Percentiles rank a stretch among this genome's conserved stretches.
These are phyloP conservation scores for Globisporangium sylvaticum DNA, from an alignment of 352 stramenopile species.

Conservation along the genomic window DNA sequence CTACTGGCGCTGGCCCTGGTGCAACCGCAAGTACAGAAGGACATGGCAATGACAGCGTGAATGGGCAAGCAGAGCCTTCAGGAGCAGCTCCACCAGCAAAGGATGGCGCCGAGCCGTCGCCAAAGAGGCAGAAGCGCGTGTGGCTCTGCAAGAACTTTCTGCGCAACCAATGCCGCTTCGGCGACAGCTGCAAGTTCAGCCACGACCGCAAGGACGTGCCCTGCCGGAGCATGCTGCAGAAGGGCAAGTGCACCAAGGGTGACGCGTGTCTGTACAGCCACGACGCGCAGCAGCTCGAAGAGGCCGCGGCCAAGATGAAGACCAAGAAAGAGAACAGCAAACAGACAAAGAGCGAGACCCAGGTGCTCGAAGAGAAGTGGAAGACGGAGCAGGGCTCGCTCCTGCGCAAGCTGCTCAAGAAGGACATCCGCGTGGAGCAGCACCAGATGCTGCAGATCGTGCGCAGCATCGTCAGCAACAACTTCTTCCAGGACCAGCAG, in stretches of 20 bases:
- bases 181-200: conserved; percentile 63
- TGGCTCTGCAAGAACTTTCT: conserved; percentile 67
- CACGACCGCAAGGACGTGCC: conserved; percentile 59
- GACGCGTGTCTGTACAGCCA: conserved; percentile 63
- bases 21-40: not conserved
- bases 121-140: conserved; percentile 42
- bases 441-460: conserved; percentile 77
- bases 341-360: not conserved
- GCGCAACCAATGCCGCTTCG: conserved; percentile 56
- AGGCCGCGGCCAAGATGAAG: conserved; percentile 23
- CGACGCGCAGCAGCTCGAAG: conserved; percentile 30
- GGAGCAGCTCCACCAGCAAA: not conserved
- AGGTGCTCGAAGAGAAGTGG: conserved; percentile 50
- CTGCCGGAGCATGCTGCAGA: conserved; percentile 55
- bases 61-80: conserved; percentile 21
- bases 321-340: conserved; percentile 24
- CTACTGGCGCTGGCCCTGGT: not conserved
- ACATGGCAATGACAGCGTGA: conserved; percentile 16
- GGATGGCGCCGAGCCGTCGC: conserved; percentile 19
- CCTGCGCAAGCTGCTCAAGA: conserved; percentile 69
- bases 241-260: conserved; percentile 51
- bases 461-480: conserved; percentile 48
- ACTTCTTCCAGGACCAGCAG: conserved; percentile 43
- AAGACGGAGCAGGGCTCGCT: conserved; percentile 63
- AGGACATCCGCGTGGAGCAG: conserved; percentile 68